These are phyloP conservation scores for Corymbia citriodora DNA, from an alignment of 441 rosid species.

Conservation along the genomic window DNA sequence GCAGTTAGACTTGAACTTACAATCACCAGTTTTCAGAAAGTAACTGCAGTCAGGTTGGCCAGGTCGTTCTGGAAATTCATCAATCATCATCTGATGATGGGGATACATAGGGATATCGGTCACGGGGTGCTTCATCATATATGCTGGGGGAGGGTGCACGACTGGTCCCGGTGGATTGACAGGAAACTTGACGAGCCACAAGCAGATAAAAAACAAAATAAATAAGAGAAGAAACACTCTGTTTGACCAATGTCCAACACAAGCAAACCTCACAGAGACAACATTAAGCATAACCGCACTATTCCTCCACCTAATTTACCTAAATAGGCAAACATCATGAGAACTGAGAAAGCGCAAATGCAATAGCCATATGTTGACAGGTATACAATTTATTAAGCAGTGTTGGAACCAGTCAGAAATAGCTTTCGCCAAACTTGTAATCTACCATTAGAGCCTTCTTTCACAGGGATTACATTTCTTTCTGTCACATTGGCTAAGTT, in stretches of 20 bases:
- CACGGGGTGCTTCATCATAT: constrained; percentile 30
- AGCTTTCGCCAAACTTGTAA: background rate
- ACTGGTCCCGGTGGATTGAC: constrained; percentile 45
- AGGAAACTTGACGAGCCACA: constrained; percentile 47
- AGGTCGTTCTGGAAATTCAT: constrained; percentile 87
- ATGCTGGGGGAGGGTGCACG: constrained; percentile 40
- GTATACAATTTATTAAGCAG: background rate
- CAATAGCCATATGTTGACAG: background rate
- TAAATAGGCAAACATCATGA: background rate
- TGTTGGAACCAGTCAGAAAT: background rate
- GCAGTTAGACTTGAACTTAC: constrained; percentile 85
- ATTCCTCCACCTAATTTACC: background rate
- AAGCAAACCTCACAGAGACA: background rate
- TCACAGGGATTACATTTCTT: background rate
- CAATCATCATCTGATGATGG: constrained; percentile 36
- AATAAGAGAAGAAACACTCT: background rate
- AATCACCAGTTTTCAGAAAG: constrained; percentile 82
- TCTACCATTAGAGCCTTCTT: background rate
- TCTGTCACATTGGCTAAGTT: background rate
- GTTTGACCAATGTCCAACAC: background rate
- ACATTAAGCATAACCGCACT: background rate
- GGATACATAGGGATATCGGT: constrained; percentile 33
- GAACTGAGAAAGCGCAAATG: background rate
- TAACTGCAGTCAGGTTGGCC: constrained; percentile 85
- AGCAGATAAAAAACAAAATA: background rate